Base-by-base conservation (phyloP, 495 filamentous ascomycete genomes). In the Aspergillus baeticus region DNA sequence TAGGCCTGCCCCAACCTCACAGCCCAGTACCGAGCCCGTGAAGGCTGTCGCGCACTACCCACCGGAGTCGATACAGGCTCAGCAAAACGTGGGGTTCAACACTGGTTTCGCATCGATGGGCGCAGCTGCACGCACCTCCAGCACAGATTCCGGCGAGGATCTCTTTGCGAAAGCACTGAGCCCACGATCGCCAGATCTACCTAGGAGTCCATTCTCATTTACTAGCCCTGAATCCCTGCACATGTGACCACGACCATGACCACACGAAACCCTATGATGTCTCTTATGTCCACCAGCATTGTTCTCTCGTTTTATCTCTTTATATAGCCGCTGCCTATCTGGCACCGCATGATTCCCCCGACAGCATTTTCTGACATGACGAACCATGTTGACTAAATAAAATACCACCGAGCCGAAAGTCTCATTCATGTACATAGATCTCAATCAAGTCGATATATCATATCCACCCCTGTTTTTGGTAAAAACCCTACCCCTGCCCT, bases 161-260 rank as follows among this genome's bases (percentile, higher is more conserved):
- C 75, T 92, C 22, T 95, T 93, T 63, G 89, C 89, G 17, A 80
- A 92, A 49, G 87, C 88, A 15, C 81, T 95, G 77, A 89, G 86
- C 58, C 89, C 89, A 7, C 81, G 88, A 31, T 87, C 87, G 55
- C 89, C 90, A 0, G 89, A 92, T 63, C 87, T 91, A 63, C 81
- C 78, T 38, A 84, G 83, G 47, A 92, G 88, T 61, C 88, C 88
- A 7, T 91, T 91, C 62, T 81, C 77, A 10, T 82, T 83, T 57
- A 29, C 26, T 29, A 68, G 70, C n/a, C 60, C 62, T 35, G 60
- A 61, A 54, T 38, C 48, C 11, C 34, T 59, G 34, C 50, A 59
- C 21, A 54, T 59, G 56, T 59, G 50, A 59, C 37, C 45, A 57
- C 38, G 54, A 55, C 17, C 36, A n/a, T n/a, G n/a, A n/a, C n/a